Evolutionary conservation across 768 basidiomycete species (phyloP).

Genomic region (Cystobasidiopsis lactophilus): DNA sequence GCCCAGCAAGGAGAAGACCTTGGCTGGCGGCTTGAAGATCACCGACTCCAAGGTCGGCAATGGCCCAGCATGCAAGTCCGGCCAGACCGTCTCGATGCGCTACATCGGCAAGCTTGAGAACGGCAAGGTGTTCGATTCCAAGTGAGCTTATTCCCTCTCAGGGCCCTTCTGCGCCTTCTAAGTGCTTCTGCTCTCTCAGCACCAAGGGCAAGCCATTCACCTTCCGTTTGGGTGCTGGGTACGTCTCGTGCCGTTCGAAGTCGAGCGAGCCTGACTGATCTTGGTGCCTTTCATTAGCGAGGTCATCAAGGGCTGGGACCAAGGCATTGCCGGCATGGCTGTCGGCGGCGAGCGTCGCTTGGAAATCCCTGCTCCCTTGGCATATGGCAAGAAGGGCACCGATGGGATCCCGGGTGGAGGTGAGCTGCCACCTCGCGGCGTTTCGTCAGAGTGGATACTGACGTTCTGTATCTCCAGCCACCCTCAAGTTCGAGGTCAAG

Average conservation of each 20-base stretch:
- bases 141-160: neutral
- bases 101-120: constrained; percentile 76
- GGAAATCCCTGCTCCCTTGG: constrained; percentile 47
- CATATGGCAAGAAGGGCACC: constrained; percentile 41
- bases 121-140: constrained; percentile 31
- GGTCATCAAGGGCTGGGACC: constrained; percentile 50
- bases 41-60: constrained; percentile 54
- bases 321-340: constrained; percentile 79
- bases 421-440: neutral
- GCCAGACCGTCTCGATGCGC: constrained; percentile 59
- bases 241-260: neutral
- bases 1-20: constrained; percentile 27
- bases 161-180: neutral
- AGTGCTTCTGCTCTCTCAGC: constrained; percentile 26
- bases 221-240: constrained; percentile 34
- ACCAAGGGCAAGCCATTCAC: constrained; percentile 65
- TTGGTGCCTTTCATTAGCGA: no score
- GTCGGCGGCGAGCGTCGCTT: constrained; percentile 62
- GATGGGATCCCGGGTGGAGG: constrained; percentile 28
- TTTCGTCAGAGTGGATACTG: constrained; percentile 12
- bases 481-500: constrained; percentile 18
- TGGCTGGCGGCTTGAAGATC: constrained; percentile 53
- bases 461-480: neutral
- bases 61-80: constrained; percentile 70
- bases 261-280: constrained; percentile 30